Conservation (phyloP, 257 asterid species). For the Salvia rosmarinus region DNA sequence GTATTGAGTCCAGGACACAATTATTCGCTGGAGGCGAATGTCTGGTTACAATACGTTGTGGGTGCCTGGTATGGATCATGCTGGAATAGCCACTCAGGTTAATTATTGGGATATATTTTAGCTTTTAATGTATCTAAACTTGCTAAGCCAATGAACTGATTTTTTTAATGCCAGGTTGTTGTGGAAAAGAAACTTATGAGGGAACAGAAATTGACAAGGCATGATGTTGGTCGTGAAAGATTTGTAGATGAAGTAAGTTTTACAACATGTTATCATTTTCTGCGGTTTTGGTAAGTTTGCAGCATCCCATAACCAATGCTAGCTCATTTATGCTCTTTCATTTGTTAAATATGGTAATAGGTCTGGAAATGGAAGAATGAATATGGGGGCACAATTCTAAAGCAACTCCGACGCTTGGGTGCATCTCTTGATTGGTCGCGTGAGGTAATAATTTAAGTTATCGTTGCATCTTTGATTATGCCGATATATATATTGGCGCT, state of each 20-base stretch:
- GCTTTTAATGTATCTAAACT: not conserved
- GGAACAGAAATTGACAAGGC: slow-evolving; percentile 75
- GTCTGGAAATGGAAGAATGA: slow-evolving; percentile 95
- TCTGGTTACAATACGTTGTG: slow-evolving; percentile 91
- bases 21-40: slow-evolving; percentile 96
- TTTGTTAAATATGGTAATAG: slow-evolving; percentile 44
- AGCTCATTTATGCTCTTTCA: slow-evolving; percentile 4
- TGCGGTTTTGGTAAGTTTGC: slow-evolving; percentile 18
- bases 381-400: slow-evolving; percentile 84
- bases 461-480: slow-evolving; percentile 23
- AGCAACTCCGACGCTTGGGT: slow-evolving; percentile 88
- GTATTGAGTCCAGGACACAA: slow-evolving; percentile 69
- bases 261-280: slow-evolving; percentile 6
- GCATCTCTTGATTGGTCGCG: slow-evolving; percentile 94
- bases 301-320: not conserved
- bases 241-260: slow-evolving; percentile 76
- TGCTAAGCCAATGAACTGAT: slow-evolving; percentile 20
- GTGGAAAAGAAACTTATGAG: slow-evolving; percentile 90
- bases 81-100: slow-evolving; percentile 99
- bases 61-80: slow-evolving; percentile 98
- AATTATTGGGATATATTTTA: not conserved
- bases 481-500: not conserved
- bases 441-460: slow-evolving; percentile 57
- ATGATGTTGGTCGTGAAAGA: slow-evolving; percentile 76
- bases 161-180: slow-evolving; percentile 66